Evolutionary conservation across 768 basidiomycete species (phyloP).

Genomic region (Steccherinum ochraceum): DNA sequence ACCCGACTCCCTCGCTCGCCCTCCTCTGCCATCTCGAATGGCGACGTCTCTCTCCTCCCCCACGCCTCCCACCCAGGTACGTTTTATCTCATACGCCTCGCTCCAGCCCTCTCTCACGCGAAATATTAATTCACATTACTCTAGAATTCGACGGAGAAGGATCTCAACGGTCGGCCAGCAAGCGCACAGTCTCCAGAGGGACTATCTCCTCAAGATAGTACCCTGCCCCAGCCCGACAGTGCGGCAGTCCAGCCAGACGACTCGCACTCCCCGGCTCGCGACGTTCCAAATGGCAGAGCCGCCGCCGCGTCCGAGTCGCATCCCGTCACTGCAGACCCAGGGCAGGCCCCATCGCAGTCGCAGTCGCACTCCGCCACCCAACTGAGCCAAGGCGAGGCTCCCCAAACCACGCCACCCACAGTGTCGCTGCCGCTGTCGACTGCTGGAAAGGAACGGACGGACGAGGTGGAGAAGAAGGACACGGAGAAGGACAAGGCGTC

Average conservation of each 20-base stretch:
- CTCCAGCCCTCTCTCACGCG: not conserved
- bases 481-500: conserved; percentile 43
- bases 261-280: not conserved
- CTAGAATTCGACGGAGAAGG: conserved; percentile 18
- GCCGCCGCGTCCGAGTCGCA: conserved; percentile 10
- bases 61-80: not conserved
- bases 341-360: conserved; percentile 16
- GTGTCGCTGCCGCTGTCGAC: conserved; percentile 24
- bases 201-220: conserved; percentile 9
- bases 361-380: conserved; percentile 10
- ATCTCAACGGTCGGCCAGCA: conserved; percentile 17
- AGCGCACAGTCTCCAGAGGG: conserved; percentile 20
- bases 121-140: not conserved
- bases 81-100: no score
- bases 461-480: conserved; percentile 31
- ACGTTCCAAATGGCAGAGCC: conserved; percentile 10
- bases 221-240: conserved; percentile 3
- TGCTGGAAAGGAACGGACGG: conserved; percentile 25
- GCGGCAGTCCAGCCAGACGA: conserved; percentile 1
- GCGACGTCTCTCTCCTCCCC: conserved; percentile 10
- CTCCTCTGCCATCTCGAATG: conserved; percentile 17
- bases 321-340: conserved; percentile 15
- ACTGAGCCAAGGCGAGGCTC: conserved; percentile 8
- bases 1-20: conserved; percentile 18
- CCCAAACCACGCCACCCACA: conserved; percentile 4